Base-by-base conservation (phyloP, 371 early-diverging fungal species). In the Apophysomyces elegans region DNA sequence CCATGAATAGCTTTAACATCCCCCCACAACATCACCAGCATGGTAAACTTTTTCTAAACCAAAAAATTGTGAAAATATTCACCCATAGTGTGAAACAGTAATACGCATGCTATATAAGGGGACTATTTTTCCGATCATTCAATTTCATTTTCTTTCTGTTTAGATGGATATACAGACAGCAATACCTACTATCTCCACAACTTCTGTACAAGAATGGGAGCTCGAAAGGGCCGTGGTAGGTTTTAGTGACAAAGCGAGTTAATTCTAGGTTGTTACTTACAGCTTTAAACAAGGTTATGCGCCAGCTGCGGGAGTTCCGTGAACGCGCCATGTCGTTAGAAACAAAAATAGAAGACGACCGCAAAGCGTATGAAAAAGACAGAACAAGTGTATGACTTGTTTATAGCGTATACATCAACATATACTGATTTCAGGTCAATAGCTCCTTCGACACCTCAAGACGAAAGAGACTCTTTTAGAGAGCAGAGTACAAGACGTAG, bases 191-290 rank as follows among this genome's bases (percentile, higher is more conserved):
- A 65, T 65, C 16, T 68, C 70, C 12, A 36, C 63, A 16, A 38
- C 61, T 13, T 63, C 68, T 39, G 67, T 69, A n/a, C 65, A 69
- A 45, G 73, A 78, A 39, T 78, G 75, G 75, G 78, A 78, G 47
- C 58, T 69, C 1, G 78, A 78, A 59, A 67, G 68, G 57, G 63
- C 65, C 5, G 59, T 66, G 63, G 74, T 73, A 73, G 44, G 37
- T 36, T 35, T 32, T 11, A 18, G 41, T 12, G 5, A 58, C 11
- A 1, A 41, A 59, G 39, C 21, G 18, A 12, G 11, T n/a, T 59
- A 5, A 8, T 26, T 59, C 38, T 35, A 14, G 16, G 16, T 54
- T 37, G 13, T 60, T 32, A 47, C 9, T 38, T 26, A 26, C 32
- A 26, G 32, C 3, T 39, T 60, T 18, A 35, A 62, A 37, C 26